phyloP scores from a whole-genome alignment of 768 basidiomycete genomes.

The Lactifluus echinatus region DNA sequence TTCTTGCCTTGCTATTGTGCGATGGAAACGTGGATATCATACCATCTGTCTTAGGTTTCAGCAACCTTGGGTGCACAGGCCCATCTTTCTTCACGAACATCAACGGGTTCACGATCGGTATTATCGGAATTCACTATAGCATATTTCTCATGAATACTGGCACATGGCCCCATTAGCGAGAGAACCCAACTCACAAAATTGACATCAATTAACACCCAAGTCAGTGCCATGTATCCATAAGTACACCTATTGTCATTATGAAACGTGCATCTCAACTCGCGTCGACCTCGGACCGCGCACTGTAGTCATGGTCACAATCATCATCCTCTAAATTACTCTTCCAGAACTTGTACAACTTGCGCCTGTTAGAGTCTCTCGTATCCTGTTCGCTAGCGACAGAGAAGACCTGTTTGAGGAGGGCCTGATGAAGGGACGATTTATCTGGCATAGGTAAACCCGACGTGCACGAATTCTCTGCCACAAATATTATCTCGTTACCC shows the following conservation, averaged over 20 bases:
- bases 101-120: constrained; percentile 21
- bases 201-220: too few relatives aligned
- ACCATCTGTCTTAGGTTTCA: too few relatives aligned
- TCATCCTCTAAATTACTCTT: constrained; percentile 48
- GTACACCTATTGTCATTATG: neutral
- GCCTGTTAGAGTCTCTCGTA: constrained; percentile 69
- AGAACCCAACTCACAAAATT: too few relatives aligned
- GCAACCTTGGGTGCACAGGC: too few relatives aligned
- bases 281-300: neutral
- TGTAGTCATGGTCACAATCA: constrained; percentile 28
- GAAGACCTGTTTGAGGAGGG: constrained; percentile 57
- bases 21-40: constrained; percentile 23
- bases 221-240: neutral
- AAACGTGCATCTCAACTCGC: constrained; percentile 5
- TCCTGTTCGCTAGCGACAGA: constrained; percentile 63
- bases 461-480: constrained; percentile 49
- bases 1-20: constrained; percentile 6
- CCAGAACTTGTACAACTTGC: constrained; percentile 80
- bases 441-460: constrained; percentile 31
- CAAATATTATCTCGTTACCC: constrained; percentile 32
- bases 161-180: too few relatives aligned
- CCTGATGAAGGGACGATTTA: constrained; percentile 37
- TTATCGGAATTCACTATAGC: too few relatives aligned
- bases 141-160: too few relatives aligned
- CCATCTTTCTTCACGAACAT: constrained; percentile 22